Evolutionary conservation across 805 yeast genomes (phyloP).

Genomic region (Wickerhamomyces ciferrii): DNA sequence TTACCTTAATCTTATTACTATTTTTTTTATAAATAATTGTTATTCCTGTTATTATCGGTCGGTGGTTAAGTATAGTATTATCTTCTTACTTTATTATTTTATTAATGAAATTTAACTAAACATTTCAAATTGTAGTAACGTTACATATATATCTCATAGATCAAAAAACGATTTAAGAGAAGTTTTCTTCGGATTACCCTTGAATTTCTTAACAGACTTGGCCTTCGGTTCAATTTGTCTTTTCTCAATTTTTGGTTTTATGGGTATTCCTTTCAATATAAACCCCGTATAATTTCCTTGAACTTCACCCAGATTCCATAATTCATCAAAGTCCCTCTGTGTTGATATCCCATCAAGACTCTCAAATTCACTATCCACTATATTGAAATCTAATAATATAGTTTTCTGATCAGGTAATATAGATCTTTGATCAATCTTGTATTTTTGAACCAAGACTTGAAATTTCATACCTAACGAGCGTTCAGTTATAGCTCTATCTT

Average conservation of each 20-base stretch:
- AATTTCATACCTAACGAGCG: conserved; percentile 17
- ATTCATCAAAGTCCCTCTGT: conserved; percentile 7
- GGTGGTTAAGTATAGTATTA: neutral
- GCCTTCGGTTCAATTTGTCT: neutral
- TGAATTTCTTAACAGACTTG: conserved; percentile 5
- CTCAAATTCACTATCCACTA: conserved; percentile 7
- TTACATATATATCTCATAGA: conserved; percentile 2
- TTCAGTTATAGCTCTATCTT: conserved; percentile 4
- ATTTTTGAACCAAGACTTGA: conserved; percentile 6
- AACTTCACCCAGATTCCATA: conserved; percentile 15
- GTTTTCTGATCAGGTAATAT: neutral
- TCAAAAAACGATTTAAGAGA: conserved; percentile 16
- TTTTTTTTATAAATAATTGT: neutral
- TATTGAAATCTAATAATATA: conserved; percentile 15
- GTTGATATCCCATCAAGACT: neutral
- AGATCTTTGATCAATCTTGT: conserved; percentile 4
- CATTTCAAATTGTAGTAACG: neutral
- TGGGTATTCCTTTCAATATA: conserved; percentile 7
- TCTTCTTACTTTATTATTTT: neutral
- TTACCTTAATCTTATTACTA: neutral
- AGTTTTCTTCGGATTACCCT: conserved; percentile 4
- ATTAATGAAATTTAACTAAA: neutral
- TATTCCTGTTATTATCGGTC: neutral
- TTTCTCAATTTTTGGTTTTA: neutral
- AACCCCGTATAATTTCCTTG: conserved; percentile 10